phyloP scores from a whole-genome alignment of 345 rosid genomes.

The Alliaria petiolata region DNA sequence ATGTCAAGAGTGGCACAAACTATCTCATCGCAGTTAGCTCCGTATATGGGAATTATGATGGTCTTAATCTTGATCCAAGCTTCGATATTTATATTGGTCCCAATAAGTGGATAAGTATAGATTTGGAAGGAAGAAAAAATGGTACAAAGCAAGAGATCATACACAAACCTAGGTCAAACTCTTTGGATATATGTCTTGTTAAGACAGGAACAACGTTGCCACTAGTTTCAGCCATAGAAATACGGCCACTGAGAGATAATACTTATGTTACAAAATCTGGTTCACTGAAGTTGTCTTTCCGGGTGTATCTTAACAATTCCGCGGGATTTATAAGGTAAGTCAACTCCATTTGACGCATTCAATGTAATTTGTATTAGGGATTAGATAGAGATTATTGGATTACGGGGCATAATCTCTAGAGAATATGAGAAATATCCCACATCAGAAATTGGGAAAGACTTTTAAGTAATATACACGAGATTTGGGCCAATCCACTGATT shows the following conservation, averaged over 20 bases:
- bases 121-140: background rate
- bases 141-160: constrained; percentile 24
- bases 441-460: too few species aligned
- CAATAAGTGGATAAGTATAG: constrained; percentile 20
- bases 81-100: constrained; percentile 34
- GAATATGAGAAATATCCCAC: too few species aligned
- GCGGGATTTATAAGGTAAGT: background rate
- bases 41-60: constrained; percentile 34
- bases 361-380: too few species aligned
- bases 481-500: too few species aligned
- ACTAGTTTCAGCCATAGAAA: constrained; percentile 19
- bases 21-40: constrained; percentile 34
- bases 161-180: background rate
- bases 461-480: too few species aligned
- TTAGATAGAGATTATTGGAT: too few species aligned
- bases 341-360: background rate
- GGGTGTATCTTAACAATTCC: background rate
- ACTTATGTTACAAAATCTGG: background rate
- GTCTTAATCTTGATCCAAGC: background rate
- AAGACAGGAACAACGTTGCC: constrained; percentile 30
- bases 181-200: constrained; percentile 34
- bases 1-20: constrained; percentile 15
- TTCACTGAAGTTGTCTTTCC: background rate
- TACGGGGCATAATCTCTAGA: too few species aligned
- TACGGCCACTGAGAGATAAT: constrained; percentile 1